Evolutionary conservation across 441 rosid species (phyloP), one percentile per base, ranked within the genome.

Genomic region (Erodium chrysanthum): DNA sequence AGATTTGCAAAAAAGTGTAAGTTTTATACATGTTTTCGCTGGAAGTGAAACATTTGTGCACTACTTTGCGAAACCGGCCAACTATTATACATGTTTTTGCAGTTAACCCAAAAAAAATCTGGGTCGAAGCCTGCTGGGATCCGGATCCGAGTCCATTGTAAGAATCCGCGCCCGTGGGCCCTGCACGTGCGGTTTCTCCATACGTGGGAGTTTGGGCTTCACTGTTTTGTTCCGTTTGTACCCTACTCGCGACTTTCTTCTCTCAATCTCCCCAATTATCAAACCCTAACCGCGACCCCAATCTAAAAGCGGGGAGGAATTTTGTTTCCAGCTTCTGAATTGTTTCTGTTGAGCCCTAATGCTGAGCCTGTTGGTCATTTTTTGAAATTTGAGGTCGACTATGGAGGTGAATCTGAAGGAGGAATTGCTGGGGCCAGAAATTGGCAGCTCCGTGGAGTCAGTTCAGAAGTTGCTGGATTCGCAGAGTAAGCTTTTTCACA

Each of bases 401-500:
- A 94, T 91, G 98, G 90, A 86, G 72, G 80, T 37, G 42, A 37
- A 9, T 9, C 42, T 37, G 42, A 37, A 81, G 74, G 82, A 77
- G 75, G 78, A 84, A 73, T 61, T 78, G 37, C 76, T 80, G 76
- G 87, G 80, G 76, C 66, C 76, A 69, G 84, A 88, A 77, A 75
- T 88, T 70, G 90, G 95, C 74, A 82, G 78, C 78, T 82, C 96
- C 7, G 77, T 74, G 68, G 94, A 78, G 83, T 85, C 89, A 40
- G 82, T 90, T 40, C 77, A 68, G 75, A 82, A 82, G 82, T 74
- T 86, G 21, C 37, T 95, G 75, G 86, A 79, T 52, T 78, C 90
- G 20, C 98, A 92, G 80, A 88, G 76, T 66, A 89, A 80, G 71
- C 79, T 90, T 40, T 87, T 95, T 70, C 96, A 85, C 77, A 67